Conservation (phyloP, 2,329 filamentous ascomycete genomes). For the Fusarium mexicanum region DNA sequence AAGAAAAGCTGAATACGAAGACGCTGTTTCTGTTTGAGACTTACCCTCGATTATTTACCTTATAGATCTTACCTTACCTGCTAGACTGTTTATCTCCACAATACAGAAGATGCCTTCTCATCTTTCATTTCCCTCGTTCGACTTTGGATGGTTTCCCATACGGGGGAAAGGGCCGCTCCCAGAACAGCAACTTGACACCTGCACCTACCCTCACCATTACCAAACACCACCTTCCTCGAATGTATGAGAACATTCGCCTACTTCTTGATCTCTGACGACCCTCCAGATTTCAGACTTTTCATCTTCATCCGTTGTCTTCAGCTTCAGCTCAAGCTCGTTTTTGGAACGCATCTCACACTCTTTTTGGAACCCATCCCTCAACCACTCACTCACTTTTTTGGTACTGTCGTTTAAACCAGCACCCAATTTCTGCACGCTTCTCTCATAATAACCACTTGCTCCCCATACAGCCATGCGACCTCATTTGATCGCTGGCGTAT, state of each 20-base stretch:
- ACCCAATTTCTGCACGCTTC: constrained; percentile 9
- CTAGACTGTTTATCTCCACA: neutral
- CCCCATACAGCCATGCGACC: constrained; percentile 37
- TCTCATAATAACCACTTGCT: constrained; percentile 22
- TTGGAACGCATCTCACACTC: constrained; percentile 40
- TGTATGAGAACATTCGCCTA: neutral
- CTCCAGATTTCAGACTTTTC: neutral
- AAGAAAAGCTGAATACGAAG: neutral
- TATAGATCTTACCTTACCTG: neutral
- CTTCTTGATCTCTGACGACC: neutral
- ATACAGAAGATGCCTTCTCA: neutral
- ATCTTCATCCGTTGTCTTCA: constrained; percentile 32
- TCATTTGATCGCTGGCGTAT: constrained; percentile 3
- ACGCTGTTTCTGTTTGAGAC: neutral
- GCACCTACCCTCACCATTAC: neutral
- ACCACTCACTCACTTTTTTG: constrained; percentile 44
- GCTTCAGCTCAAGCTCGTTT: constrained; percentile 38
- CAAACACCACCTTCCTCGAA: neutral
- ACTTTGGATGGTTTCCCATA: neutral
- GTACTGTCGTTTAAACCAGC: constrained; percentile 47
- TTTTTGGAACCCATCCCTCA: constrained; percentile 47
- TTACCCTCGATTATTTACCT: neutral
- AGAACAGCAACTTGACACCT: neutral
- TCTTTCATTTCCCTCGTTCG: neutral
- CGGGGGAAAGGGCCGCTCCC: neutral